These are phyloP conservation scores for Arbutus unedo DNA, from an alignment of 148 eudicot genomes.

Conservation along the genomic window DNA sequence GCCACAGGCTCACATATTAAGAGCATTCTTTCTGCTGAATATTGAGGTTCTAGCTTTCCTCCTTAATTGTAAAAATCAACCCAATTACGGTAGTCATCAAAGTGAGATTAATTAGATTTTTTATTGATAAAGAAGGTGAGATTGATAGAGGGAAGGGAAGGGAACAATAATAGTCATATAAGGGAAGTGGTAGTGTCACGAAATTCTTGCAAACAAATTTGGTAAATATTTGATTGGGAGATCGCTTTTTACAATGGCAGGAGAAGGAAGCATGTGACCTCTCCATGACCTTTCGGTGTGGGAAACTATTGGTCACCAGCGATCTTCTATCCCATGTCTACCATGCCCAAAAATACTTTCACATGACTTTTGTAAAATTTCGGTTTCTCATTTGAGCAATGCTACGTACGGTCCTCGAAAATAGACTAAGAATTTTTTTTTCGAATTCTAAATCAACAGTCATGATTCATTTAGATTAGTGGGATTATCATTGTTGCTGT, in stretches of 20 bases:
- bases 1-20: no score
- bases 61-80: no score
- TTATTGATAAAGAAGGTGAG: no score
- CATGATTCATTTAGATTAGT: no score
- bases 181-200: constrained; percentile 25
- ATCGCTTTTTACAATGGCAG: neutral
- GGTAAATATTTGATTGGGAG: constrained; percentile 15
- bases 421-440: no score
- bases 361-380: no score
- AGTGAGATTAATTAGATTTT: neutral
- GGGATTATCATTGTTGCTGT: no score
- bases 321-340: neutral
- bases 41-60: no score
- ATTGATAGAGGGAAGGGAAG: neutral
- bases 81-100: neutral
- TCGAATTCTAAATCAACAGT: no score
- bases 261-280: constrained; percentile 17
- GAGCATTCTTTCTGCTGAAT: no score
- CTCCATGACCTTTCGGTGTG: constrained; percentile 16
- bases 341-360: neutral
- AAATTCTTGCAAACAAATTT: constrained; percentile 22
- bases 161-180: neutral
- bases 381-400: no score
- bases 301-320: neutral
- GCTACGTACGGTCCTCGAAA: no score